A percentile compares a stretch with the other conserved stretches of the same genome.
These are phyloP conservation scores for Stylonectria norvegica DNA, from an alignment of 2,329 filamentous ascomycete species.

Conservation along the genomic window DNA sequence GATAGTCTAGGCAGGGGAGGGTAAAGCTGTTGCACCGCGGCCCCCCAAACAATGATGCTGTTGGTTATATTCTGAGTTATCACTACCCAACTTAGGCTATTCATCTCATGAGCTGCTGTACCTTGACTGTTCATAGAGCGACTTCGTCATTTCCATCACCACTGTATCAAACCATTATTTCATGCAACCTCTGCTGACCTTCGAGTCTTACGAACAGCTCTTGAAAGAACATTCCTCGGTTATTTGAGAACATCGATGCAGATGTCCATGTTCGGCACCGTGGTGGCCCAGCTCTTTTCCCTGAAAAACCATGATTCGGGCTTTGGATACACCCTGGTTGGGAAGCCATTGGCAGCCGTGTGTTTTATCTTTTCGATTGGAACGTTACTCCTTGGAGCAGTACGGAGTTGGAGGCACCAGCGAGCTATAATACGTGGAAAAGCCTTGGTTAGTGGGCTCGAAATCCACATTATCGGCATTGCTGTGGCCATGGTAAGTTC, in stretches of 20 bases:
- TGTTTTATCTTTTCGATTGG: constrained; percentile 41
- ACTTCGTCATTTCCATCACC: too few species aligned
- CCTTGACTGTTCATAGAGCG: too few species aligned
- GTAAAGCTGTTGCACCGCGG: too few species aligned
- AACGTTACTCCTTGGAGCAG: constrained; percentile 30
- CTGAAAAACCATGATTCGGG: constrained; percentile 38
- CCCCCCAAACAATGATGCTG: too few species aligned
- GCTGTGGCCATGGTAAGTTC: constrained; percentile 17
- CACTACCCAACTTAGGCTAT: too few species aligned
- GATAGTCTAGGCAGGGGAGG: too few species aligned
- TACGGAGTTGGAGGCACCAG: constrained; percentile 32
- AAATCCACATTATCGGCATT: constrained; percentile 25
- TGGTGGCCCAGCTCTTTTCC: constrained; percentile 65
- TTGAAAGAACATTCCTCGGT: constrained; percentile 71
- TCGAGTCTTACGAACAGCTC: constrained; percentile 46
- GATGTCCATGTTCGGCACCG: constrained; percentile 64
- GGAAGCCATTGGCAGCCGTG: constrained; percentile 52
- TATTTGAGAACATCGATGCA: constrained; percentile 68
- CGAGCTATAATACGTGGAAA: constrained; percentile 28
- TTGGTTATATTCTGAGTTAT: too few species aligned
- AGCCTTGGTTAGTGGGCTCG: constrained; percentile 31
- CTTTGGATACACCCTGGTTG: constrained; percentile 59
- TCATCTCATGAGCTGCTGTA: too few species aligned
- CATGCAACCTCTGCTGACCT: constrained; percentile 5
- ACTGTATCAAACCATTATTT: too few species aligned